Conservation (phyloP, 805 yeast genomes). For the Diddensiella transvaalensis region DNA sequence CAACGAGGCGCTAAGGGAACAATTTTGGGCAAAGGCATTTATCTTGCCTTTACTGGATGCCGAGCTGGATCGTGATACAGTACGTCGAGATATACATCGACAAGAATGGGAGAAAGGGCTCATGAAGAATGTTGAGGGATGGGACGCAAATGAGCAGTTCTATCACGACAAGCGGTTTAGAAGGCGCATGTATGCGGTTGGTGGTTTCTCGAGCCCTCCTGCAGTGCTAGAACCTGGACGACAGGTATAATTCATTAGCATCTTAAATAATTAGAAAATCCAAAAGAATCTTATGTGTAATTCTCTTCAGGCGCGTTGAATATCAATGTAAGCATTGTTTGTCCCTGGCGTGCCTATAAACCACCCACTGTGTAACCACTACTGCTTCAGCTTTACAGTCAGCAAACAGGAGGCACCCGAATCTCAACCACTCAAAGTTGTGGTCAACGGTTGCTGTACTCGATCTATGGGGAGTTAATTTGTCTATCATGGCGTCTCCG, state of each 20-base stretch:
- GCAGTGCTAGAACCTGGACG: neutral
- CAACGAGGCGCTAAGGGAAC: constrained; percentile 68
- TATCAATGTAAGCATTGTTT: too few relatives aligned
- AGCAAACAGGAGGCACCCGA: too few relatives aligned
- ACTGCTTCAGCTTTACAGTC: too few relatives aligned
- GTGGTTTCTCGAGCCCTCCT: too few relatives aligned
- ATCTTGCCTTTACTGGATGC: constrained; percentile 73
- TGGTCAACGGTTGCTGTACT: too few relatives aligned
- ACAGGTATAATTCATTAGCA: neutral
- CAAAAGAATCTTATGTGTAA: too few relatives aligned
- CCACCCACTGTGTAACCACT: too few relatives aligned
- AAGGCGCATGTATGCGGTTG: constrained; percentile 25
- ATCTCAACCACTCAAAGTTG: too few relatives aligned
- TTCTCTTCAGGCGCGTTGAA: too few relatives aligned
- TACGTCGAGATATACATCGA: constrained; percentile 65
- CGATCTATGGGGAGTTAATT: too few relatives aligned
- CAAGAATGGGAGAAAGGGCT: constrained; percentile 65
- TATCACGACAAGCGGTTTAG: constrained; percentile 45
- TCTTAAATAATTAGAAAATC: too few relatives aligned
- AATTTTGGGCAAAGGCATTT: constrained; percentile 71
- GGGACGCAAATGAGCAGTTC: constrained; percentile 51
- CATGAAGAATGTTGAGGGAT: constrained; percentile 59
- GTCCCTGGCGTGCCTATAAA: too few relatives aligned
- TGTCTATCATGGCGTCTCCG: neutral
- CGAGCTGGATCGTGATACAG: constrained; percentile 74